A percentile compares a stretch with the other conserved stretches of the same genome.
phyloP scores from a whole-genome alignment of 768 basidiomycete genomes.

The Crucibulum laeve region DNA sequence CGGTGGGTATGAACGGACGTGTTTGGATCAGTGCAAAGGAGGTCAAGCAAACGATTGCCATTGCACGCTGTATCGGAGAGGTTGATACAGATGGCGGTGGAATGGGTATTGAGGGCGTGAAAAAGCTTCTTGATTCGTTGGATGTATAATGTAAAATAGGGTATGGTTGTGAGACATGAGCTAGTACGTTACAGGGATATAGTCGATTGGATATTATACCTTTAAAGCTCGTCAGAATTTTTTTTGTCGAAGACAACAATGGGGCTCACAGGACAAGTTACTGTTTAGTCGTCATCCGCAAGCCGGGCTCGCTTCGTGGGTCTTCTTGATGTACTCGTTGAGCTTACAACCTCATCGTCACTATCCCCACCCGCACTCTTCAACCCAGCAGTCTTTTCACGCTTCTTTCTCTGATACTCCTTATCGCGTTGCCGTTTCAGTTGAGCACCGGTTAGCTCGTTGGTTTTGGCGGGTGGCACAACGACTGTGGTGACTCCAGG shows the following conservation, averaged over 20 bases:
- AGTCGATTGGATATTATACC: slow-evolving; percentile 4
- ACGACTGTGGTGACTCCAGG: slow-evolving; percentile 74
- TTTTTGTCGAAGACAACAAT: slow-evolving; percentile 3
- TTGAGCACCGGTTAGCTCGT: slow-evolving; percentile 67
- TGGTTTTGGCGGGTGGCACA: slow-evolving; percentile 66
- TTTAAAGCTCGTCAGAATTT: slow-evolving; percentile 3
- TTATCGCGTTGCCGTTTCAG: slow-evolving; percentile 76
- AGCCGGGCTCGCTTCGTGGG: slow-evolving; percentile 67
- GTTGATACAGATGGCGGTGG: slow-evolving; percentile 73
- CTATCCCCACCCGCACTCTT: slow-evolving; percentile 66
- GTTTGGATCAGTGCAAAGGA: slow-evolving; percentile 86
- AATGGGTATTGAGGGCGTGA: slow-evolving; percentile 49
- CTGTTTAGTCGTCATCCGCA: slow-evolving; percentile 58
- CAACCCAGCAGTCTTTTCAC: slow-evolving; percentile 57
- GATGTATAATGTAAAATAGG: slow-evolving; percentile 27
- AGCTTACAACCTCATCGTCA: slow-evolving; percentile 62
- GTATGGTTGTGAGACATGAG: neutral
- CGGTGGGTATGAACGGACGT: slow-evolving; percentile 88
- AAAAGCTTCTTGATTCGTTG: slow-evolving; percentile 45
- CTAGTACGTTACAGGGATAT: neutral
- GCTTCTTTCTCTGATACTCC: slow-evolving; percentile 77
- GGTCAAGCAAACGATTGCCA: slow-evolving; percentile 66
- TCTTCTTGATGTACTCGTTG: slow-evolving; percentile 45
- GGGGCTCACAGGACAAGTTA: slow-evolving; percentile 4
- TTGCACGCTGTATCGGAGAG: slow-evolving; percentile 75